phyloP scores from a whole-genome alignment of 257 asterid species.

The Anisodus tanguticus region DNA sequence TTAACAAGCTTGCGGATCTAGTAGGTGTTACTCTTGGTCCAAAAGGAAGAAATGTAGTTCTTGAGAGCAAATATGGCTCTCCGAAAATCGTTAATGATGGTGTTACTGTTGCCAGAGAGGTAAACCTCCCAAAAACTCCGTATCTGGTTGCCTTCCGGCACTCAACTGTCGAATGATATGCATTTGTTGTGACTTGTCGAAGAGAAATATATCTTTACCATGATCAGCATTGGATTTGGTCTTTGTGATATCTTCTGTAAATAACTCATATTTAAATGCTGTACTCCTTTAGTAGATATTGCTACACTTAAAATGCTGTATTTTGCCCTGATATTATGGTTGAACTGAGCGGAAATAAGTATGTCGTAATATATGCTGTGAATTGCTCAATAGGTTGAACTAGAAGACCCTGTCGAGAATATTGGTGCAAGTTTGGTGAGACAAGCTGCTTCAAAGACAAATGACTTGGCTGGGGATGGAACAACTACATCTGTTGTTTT shows the following conservation, averaged over 20 bases:
- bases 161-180: background rate
- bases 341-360: background rate
- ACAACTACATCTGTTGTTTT: slow-evolving; percentile 98
- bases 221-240: background rate
- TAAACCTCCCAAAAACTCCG: slow-evolving; percentile 31
- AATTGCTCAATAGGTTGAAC: slow-evolving; percentile 62
- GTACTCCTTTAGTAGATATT: background rate
- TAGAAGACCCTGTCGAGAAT: slow-evolving; percentile 97
- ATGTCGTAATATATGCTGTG: slow-evolving; percentile 7
- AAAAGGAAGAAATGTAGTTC: slow-evolving; percentile 95
- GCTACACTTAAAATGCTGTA: background rate
- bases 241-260: background rate
- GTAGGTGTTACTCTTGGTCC: slow-evolving; percentile 99
- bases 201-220: background rate
- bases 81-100: slow-evolving; percentile 98
- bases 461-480: slow-evolving; percentile 99
- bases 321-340: background rate
- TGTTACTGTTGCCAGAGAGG: slow-evolving; percentile 96
- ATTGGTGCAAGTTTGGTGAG: slow-evolving; percentile 97
- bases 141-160: background rate
- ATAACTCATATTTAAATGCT: background rate
- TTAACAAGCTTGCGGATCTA: slow-evolving; percentile 89
- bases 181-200: background rate
- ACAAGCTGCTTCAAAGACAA: slow-evolving; percentile 98
- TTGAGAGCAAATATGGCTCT: slow-evolving; percentile 96